Base-by-base conservation (phyloP, 148 eudicot genomes). In the Gaultheria prostrata region DNA sequence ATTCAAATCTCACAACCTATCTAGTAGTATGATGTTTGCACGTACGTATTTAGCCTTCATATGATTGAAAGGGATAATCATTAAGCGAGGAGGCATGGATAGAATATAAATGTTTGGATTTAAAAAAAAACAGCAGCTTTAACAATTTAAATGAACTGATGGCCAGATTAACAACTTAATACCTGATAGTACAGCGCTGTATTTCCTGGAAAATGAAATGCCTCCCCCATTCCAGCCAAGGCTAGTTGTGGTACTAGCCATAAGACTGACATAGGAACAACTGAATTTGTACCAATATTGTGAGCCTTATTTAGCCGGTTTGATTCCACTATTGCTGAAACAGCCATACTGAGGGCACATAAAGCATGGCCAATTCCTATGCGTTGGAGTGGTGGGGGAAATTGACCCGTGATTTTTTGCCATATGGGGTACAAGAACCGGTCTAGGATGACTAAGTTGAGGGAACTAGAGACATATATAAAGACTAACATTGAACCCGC, bases 191-290 rank as follows among this genome's bases (percentile, higher is more conserved):
- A 84, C 13, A 89, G 63, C 20, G 78, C 67, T 10, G 76, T 48
- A 24, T 87, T 83, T 71, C 89, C 91, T 0, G 94, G 87, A 49
- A 89, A 90, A 59, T 89, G 90, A 67, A 92, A 90, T 10, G 94
- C 92, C 75, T 89, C 90, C 13, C 90, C 91, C 17, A 86, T 30
- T 8, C 94, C 94, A 12, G 84, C 69, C 2, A 90, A 63, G 20
- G 72, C 87, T 15, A 92, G 87, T 6, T 86, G 91, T 67, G 89
- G 86, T 7, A 90, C 90, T 11, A 92, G 87, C 92, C 82, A 83
- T 12, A 77, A 17, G 50, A 35, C 81, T 0, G 85, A 90, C 83
- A 90, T 80, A 45, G 86, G 82, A 14, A 78, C 86, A 45, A 67
- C 1, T 6, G 39, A 50, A 26, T 28, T 67, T 67, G 72, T 33